phyloP scores from a whole-genome alignment of 2,329 filamentous ascomycete genomes.

The Fusarium sarcochroum region DNA sequence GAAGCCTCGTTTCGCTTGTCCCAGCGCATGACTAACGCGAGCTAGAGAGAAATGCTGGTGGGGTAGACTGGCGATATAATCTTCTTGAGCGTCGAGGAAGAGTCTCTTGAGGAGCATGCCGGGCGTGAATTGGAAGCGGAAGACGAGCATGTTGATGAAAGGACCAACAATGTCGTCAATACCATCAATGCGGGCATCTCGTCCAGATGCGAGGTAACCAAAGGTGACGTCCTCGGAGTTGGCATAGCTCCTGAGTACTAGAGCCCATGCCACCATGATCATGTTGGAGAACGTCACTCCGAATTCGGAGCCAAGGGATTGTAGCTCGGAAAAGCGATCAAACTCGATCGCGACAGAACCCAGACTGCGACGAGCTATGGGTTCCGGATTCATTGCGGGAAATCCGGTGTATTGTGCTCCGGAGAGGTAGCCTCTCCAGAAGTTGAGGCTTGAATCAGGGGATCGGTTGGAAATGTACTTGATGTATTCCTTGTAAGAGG shows the following conservation, averaged over 20 bases:
- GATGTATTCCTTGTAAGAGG: conserved; percentile 41
- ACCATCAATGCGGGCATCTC: conserved; percentile 36
- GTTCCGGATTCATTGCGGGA: conserved; percentile 8
- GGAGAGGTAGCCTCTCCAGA: conserved; percentile 38
- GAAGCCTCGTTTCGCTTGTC: conserved; percentile 41
- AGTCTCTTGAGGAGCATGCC: conserved; percentile 46
- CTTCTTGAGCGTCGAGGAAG: conserved; percentile 53
- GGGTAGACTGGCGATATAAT: conserved; percentile 51
- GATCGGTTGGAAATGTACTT: conserved; percentile 30
- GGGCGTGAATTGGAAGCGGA: conserved; percentile 57
- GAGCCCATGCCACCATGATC: conserved; percentile 66
- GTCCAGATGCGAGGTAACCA: conserved; percentile 53
- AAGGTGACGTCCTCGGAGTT: conserved; percentile 64
- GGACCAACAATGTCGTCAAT: conserved; percentile 39
- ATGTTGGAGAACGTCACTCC: conserved; percentile 65
- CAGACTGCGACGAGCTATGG: background rate
- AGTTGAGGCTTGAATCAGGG: conserved; percentile 22
- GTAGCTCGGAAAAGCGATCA: conserved; percentile 11
- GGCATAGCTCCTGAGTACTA: conserved; percentile 64
- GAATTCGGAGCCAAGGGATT: conserved; percentile 8
- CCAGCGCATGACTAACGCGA: conserved; percentile 56
- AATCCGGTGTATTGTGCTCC: conserved; percentile 17
- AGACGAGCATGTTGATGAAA: conserved; percentile 66
- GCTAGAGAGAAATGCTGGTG: conserved; percentile 66
- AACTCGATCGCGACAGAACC: conserved; percentile 19